Evolutionary conservation across 1,139 yeast species (phyloP), one percentile per base, ranked within the genome.

Genomic region (Geotrichum candidum): DNA sequence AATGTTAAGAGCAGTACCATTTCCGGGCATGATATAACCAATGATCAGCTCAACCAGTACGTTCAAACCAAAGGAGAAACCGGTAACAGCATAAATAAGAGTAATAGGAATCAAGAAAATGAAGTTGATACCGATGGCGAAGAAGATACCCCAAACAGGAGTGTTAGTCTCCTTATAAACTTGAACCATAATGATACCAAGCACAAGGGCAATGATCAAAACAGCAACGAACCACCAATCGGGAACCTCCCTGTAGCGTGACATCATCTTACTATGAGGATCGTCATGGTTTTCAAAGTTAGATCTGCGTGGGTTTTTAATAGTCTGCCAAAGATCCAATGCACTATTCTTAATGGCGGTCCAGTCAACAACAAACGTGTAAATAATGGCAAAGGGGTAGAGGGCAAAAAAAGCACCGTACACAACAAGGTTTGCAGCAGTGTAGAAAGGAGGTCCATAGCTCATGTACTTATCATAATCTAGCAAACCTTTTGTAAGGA

Each of bases 1-100:
- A 57, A 80, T 78, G 80, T 81, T 84, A 65, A 84, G 74, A 1
- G 88, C 88, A 60, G 78, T 74, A 51, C 86, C 87, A 65, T 85
- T 84, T 63, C 87, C 87, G 50, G 86, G 87, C 57, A 84, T 67
- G 9, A 86, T 84, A 67, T 84, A 84, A 45, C 90, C 88, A 25
- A 86, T 82, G 41, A 82, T 78, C 9, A 87, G 78, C 67, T 78
- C 83, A 51, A 84, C 70, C 6, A 85, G 74, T 6, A 85, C 85
- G 64, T 84, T 84, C 66, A 85, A 76, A 29, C 84, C 83, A 64
- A 84, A 75, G 29, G 77, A 71, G 64, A 77, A 74, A 53, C 86
- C 86, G 3, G 88, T 83, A 33, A 78, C 79, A 33, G 84, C 69
- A 73, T 79, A 66, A 78, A 76, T 53, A 76, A 77, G 53, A 75